Conservation (phyloP, 1,284 basidiomycete species). For the Ganoderma lingzhi region DNA sequence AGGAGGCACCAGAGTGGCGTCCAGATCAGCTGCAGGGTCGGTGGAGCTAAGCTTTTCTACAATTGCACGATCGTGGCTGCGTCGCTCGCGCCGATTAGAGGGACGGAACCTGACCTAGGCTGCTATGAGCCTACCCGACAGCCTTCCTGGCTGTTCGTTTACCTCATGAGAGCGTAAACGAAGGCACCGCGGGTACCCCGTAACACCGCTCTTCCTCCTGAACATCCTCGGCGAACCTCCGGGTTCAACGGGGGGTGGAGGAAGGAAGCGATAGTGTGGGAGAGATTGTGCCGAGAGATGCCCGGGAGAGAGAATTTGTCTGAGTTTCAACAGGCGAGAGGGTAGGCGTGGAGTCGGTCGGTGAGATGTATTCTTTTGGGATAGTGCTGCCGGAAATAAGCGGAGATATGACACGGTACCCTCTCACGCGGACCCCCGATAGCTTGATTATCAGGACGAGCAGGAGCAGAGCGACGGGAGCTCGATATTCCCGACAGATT, state of each 20-base stretch:
- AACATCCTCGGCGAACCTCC: constrained; percentile 4
- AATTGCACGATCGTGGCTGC: constrained; percentile 10
- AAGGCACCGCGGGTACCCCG: not conserved
- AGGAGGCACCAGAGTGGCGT: not conserved
- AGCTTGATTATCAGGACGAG: not conserved
- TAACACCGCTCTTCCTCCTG: constrained; percentile 9
- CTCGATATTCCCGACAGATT: constrained; percentile 7
- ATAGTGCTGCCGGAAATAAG: constrained; percentile 8
- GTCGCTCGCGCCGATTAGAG: constrained; percentile 12
- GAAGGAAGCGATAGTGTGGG: not conserved
- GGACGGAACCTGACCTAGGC: constrained; percentile 14
- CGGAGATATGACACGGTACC: constrained; percentile 14
- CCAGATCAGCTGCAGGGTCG: constrained; percentile 16
- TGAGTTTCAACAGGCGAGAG: constrained; percentile 6
- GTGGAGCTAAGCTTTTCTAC: constrained; percentile 5
- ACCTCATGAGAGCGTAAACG: constrained; percentile 18
- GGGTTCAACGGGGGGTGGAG: constrained; percentile 2
- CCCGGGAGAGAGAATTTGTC: not conserved
- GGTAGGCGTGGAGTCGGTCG: not conserved
- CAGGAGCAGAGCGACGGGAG: not conserved
- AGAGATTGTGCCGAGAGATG: not conserved
- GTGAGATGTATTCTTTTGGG: not conserved
- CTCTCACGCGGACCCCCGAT: not conserved
- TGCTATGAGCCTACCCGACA: constrained; percentile 16
- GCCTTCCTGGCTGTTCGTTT: constrained; percentile 7